Evolutionary conservation across 176 grass and related monocot species (phyloP).

Genomic region (Avena insularis): DNA sequence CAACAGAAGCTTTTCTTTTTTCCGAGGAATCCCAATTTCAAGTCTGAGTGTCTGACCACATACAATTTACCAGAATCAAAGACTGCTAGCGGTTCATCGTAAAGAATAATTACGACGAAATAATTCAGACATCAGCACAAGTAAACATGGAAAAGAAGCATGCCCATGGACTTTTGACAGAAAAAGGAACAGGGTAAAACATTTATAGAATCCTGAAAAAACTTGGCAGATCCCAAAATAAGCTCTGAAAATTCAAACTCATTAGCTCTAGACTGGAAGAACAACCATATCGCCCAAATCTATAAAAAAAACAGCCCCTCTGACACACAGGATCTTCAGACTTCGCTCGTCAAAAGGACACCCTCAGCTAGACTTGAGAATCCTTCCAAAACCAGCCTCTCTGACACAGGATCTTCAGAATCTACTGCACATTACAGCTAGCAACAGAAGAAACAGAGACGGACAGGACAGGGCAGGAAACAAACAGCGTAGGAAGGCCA

Average conservation of each 20-base stretch:
- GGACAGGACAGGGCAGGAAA: neutral
- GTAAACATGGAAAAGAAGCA: neutral
- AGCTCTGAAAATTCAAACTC: neutral
- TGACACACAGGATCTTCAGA: too few species aligned
- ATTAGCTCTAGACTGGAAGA: neutral
- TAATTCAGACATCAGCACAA: conserved; percentile 17
- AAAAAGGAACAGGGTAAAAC: neutral
- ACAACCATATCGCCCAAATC: neutral
- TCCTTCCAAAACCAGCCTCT: neutral
- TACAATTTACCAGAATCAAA: conserved; percentile 19
- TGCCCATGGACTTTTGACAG: conserved; percentile 3
- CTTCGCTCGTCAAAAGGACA: neutral
- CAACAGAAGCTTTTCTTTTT: neutral
- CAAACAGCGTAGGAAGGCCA: neutral
- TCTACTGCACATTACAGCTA: neutral
- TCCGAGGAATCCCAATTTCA: neutral
- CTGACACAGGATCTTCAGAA: neutral
- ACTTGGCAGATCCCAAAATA: conserved; percentile 13
- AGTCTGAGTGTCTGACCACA: conserved; percentile 37
- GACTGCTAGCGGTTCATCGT: neutral
- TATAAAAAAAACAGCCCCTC: neutral
- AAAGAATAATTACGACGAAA: neutral
- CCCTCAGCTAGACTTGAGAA: neutral
- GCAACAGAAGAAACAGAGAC: neutral
- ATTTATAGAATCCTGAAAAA: neutral